Conservation (phyloP, 2,329 filamentous ascomycete genomes). For the Sphaerulina vaccinii region DNA sequence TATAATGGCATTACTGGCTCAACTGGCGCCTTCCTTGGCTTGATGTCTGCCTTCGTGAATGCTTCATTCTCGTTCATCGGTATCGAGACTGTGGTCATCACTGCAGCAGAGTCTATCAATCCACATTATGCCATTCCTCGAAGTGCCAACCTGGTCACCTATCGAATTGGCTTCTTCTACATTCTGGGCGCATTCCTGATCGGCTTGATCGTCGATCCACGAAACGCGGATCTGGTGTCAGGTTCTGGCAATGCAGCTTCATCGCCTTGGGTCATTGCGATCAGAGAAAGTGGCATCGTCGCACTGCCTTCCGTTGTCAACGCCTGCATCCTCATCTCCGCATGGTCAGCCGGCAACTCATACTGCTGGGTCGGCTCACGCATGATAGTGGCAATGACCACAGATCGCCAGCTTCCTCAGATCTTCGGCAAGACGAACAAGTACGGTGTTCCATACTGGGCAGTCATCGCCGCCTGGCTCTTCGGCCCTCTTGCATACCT, state of each 20-base stretch:
- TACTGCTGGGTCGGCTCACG: constrained; percentile 66
- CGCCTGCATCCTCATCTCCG: constrained; percentile 60
- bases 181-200: constrained; percentile 56
- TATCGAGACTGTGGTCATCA: constrained; percentile 54
- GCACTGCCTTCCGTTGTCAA: constrained; percentile 70
- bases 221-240: constrained; percentile 52
- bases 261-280: constrained; percentile 68
- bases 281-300: constrained; percentile 63
- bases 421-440: constrained; percentile 60
- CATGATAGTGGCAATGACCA: constrained; percentile 64
- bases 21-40: constrained; percentile 33
- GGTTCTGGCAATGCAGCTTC: constrained; percentile 38
- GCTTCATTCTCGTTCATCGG: constrained; percentile 53
- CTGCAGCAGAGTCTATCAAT: constrained; percentile 55
- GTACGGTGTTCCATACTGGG: constrained; percentile 71
- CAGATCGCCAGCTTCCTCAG: constrained; percentile 55
- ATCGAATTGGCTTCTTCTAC: constrained; percentile 54
- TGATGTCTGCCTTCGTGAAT: constrained; percentile 31
- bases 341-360: constrained; percentile 67
- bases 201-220: constrained; percentile 59
- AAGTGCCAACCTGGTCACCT: constrained; percentile 46
- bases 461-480: constrained; percentile 56
- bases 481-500: constrained; percentile 43
- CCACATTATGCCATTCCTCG: constrained; percentile 54
- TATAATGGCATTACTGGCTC: constrained; percentile 31